phyloP scores from a whole-genome alignment of 257 asterid species.

The Ehretia macrophylla region DNA sequence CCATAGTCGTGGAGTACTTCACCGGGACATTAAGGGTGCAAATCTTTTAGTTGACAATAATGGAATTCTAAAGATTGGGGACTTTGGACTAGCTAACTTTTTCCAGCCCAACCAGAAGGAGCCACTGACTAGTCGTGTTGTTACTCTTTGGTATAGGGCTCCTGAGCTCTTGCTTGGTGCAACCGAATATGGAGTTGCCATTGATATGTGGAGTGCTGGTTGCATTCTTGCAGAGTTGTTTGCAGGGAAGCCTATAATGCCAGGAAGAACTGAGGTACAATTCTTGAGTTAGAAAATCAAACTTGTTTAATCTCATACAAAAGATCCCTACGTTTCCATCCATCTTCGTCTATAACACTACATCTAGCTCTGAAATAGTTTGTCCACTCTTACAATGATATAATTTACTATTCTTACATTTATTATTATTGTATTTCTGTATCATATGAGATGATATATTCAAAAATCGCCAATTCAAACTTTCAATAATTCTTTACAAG shows the following conservation, averaged over 20 bases:
- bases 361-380: too few species aligned
- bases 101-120: constrained; percentile 11
- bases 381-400: too few species aligned
- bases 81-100: constrained; percentile 7
- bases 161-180: constrained; percentile 26
- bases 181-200: constrained; percentile 15
- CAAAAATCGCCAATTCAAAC: too few species aligned
- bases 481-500: too few species aligned
- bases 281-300: neutral
- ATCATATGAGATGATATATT: too few species aligned
- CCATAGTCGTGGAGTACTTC: constrained; percentile 15
- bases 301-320: neutral
- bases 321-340: too few species aligned
- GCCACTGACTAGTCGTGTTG: constrained; percentile 21
- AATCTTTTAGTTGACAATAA: constrained; percentile 12
- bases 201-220: constrained; percentile 25
- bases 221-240: constrained; percentile 19
- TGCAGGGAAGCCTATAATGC: constrained; percentile 13
- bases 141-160: constrained; percentile 21
- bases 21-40: constrained; percentile 18
- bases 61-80: constrained; percentile 16
- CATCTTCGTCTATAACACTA: too few species aligned
- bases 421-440: too few species aligned
- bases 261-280: constrained; percentile 20
- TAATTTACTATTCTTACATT: too few species aligned